Base-by-base conservation (phyloP, 192 early-diverging fungal genomes). In the Mortierella claussenii region DNA sequence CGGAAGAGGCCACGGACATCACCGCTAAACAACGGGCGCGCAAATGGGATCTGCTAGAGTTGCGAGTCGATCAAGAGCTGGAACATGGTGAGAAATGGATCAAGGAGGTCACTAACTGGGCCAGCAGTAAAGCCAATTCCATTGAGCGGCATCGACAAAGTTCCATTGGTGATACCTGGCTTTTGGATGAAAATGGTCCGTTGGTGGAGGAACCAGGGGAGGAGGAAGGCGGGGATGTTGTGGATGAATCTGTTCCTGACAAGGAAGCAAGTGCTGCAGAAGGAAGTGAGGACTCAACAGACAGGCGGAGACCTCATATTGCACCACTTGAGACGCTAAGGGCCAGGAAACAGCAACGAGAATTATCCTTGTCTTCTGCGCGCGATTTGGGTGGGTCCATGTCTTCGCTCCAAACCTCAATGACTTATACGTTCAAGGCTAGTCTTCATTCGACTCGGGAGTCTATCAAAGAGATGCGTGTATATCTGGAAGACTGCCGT, bases 21-120 rank as follows among this genome's bases (percentile, higher is more conserved):
- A 26, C 33, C 4, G 37, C 63, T 5, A 75, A 75, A 32, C 44
- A 46, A 3, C 73, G 59, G 3, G 73, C 58, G 1, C 64, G 63
- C 20, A 66, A 59, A 50, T 76, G 73, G 73, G 73, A 76, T 11
- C 12, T 55, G 30, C n/a, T 76, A 2, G 73, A 76, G 15, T 24
- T 62, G 2, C 56, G 65, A 3, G 36, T 67, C 8, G 73, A 76
- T 21, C 43, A 62, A 13, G 64, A 76, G 43, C 34, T 67, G 33
- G 58, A 67, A 4, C 30, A 57, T 33, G 46, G 65, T 23, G 73
- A 66, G 23, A 66, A 62, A 18, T 76, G 73, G 73, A 55, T 76
- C 45, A 61, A 76, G 32, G 64, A 76, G 3, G 21, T 62, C 5
- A 10, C 8, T 17, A 46, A 46, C 10, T 76, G 73, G 73, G 55